Percentiles rank a stretch among this genome's conserved stretches.
Conservation (phyloP, 257 asterid genomes). For the Handroanthus guayacan region DNA sequence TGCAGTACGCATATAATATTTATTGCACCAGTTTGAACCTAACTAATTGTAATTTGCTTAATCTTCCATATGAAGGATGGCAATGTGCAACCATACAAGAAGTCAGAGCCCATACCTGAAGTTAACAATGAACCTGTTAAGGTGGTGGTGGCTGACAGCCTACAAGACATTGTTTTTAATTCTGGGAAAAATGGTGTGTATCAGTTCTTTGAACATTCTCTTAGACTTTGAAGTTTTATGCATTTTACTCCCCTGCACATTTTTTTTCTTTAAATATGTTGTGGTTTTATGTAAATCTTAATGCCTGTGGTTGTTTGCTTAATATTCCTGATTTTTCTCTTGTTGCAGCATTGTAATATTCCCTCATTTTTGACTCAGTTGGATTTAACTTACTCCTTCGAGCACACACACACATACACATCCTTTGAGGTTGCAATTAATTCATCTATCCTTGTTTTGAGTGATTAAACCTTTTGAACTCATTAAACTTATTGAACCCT, state of each 20-base stretch:
- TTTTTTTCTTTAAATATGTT: neutral
- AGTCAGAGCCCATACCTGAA: conserved; percentile 81
- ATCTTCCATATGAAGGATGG: conserved; percentile 61
- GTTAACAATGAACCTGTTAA: conserved; percentile 71
- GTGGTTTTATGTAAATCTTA: neutral
- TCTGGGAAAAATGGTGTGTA: conserved; percentile 69
- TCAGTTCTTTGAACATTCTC: conserved; percentile 27
- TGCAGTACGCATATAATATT: neutral
- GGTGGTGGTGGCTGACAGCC: conserved; percentile 79
- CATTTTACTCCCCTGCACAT: conserved; percentile 19
- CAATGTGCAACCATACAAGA: conserved; percentile 55
- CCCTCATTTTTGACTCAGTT: neutral
- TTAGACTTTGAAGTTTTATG: conserved; percentile 4
- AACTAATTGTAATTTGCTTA: conserved; percentile 29
- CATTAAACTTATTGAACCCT: neutral
- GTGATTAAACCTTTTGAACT: neutral
- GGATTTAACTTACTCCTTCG: neutral
- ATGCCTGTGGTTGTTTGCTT: neutral
- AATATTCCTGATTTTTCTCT: neutral
- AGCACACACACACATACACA: neutral
- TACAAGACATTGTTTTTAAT: conserved; percentile 64
- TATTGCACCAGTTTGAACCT: conserved; percentile 17
- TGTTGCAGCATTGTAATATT: neutral
- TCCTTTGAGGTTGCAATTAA: neutral
- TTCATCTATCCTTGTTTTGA: neutral